These are phyloP conservation scores for Trichoderma polysporum DNA, from an alignment of 2,329 filamentous ascomycete species.

Conservation along the genomic window DNA sequence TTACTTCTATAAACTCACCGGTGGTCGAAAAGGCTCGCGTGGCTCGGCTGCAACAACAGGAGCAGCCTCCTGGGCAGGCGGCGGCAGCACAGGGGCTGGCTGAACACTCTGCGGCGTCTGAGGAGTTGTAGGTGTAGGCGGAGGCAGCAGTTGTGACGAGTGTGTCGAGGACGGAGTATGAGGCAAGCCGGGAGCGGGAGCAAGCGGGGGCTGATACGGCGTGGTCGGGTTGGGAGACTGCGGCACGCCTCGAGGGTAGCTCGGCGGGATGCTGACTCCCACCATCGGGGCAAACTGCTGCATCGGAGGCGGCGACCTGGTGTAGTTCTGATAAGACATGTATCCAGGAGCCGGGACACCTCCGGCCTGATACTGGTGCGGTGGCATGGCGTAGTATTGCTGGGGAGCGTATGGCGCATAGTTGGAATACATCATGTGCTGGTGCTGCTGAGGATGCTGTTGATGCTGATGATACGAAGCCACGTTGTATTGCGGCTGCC, in stretches of 20 bases:
- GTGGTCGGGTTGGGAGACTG: constrained; percentile 56
- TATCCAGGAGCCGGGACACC: constrained; percentile 48
- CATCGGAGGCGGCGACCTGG: constrained; percentile 51
- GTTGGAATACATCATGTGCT: constrained; percentile 50
- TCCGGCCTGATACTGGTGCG: constrained; percentile 55
- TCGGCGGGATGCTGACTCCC: constrained; percentile 45
- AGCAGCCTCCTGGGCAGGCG: constrained; percentile 20
- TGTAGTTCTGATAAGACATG: constrained; percentile 51
- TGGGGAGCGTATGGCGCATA: constrained; percentile 52
- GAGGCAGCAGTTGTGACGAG: constrained; percentile 43
- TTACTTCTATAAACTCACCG: constrained; percentile 44
- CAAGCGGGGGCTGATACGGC: constrained; percentile 55
- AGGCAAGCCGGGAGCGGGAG: constrained; percentile 43
- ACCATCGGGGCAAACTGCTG: constrained; percentile 55
- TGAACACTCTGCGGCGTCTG: constrained; percentile 34
- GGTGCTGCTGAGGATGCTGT: constrained; percentile 32
- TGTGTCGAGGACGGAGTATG: constrained; percentile 56
- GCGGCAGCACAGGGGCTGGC: constrained; percentile 30
- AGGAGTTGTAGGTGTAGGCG: constrained; percentile 50
- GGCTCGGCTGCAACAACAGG: constrained; percentile 22
- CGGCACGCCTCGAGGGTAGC: constrained; percentile 51
- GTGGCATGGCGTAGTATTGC: constrained; percentile 54
- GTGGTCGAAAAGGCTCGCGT: constrained; percentile 45
- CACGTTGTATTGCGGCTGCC: constrained; percentile 39
- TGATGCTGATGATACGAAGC: not conserved